Evolutionary conservation across 352 stramenopile species (phyloP), one percentile per base, ranked within the genome.

Genomic region (Phytopythium helicoides): DNA sequence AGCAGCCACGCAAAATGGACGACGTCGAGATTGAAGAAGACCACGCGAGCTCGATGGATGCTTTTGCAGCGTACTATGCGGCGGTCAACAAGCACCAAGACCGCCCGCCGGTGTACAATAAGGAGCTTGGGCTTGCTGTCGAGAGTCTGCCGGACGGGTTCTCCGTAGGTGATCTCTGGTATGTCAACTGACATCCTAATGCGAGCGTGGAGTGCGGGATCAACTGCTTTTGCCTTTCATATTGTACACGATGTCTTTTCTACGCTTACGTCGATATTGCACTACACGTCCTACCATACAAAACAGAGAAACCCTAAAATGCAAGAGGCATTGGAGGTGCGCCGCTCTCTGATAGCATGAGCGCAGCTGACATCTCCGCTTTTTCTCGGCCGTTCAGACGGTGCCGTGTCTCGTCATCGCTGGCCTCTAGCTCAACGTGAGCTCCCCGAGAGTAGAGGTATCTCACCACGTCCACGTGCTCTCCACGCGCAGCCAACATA

Each of bases 21-120:
- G 89, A 97, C 56, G 76, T 95, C 6, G 81, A 96, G 60, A 95
- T 97, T 38, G 76, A 96, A 23, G 85, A 96, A 19, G 79, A 89
- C 46, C 75, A 95, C 21, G 73, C 72, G 26, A 89, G 86, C 55
- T 92, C 74, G 37, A 91, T 88, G 65, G 88, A 94, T 38, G 84
- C 83, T 6, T 94, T 97, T 48, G 89, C 92, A 12, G 86, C 86
- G 3, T 97, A 97, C 63, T 95, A 95, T 44, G 86, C 89, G 1
- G 83, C 89, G 8, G 70, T 87, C 10, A 87, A 92, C 64, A 92
- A 93, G 65, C 81, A 90, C 47, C 66, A 86, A 47, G 81, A 97
- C 46, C 84, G 85, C 23, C 66, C 64, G 5, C 66, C 76, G 0
- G 73, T 81, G 25, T 96, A 81, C 50, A 87, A 85, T 31, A 78